A percentile compares a stretch with the other conserved stretches of the same genome.
Evolutionary conservation across 768 basidiomycete genomes (phyloP).

Genomic region (Pleurotus salmoneostramineus): DNA sequence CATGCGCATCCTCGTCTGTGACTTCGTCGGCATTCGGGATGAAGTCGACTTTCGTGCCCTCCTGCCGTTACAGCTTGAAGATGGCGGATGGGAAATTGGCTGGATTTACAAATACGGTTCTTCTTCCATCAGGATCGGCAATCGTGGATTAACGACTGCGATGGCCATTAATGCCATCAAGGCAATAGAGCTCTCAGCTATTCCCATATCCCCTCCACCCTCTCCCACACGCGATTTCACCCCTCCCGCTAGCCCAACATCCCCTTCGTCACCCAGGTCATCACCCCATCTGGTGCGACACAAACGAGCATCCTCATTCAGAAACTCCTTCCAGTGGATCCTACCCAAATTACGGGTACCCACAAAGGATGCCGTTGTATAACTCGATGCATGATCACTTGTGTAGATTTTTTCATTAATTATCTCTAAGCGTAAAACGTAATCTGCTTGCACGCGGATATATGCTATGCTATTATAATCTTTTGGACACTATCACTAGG

Average conservation of each 20-base stretch:
- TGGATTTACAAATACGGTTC: slow-evolving; percentile 57
- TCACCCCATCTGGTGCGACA: slow-evolving; percentile 13
- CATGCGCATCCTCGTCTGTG: slow-evolving; percentile 48
- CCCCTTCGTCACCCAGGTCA: neutral
- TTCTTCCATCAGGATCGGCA: slow-evolving; percentile 44
- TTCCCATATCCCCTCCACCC: slow-evolving; percentile 5
- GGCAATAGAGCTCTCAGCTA: slow-evolving; percentile 14
- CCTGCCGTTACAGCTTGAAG: slow-evolving; percentile 43
- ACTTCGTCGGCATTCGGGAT: slow-evolving; percentile 34
- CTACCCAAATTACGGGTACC: slow-evolving; percentile 18
- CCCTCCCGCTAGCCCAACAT: slow-evolving; percentile 8
- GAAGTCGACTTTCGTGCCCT: slow-evolving; percentile 41
- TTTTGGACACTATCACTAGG: slow-evolving; percentile 1
- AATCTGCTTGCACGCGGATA: slow-evolving; percentile 1
- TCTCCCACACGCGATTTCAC: neutral
- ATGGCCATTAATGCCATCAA: slow-evolving; percentile 48
- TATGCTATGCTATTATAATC: slow-evolving; percentile 5
- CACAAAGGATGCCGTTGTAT: slow-evolving; percentile 16
- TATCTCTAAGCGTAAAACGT: slow-evolving; percentile 9
- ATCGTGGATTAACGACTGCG: slow-evolving; percentile 52
- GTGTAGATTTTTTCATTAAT: slow-evolving; percentile 1
- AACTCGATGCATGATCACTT: neutral
- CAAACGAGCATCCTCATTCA: slow-evolving; percentile 21
- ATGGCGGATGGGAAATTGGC: slow-evolving; percentile 52
- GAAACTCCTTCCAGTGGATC: slow-evolving; percentile 24